Percentiles rank a stretch among this genome's conserved stretches.
Evolutionary conservation across 2,329 filamentous ascomycete species (phyloP).

Genomic region (Aplosporella prunicola): DNA sequence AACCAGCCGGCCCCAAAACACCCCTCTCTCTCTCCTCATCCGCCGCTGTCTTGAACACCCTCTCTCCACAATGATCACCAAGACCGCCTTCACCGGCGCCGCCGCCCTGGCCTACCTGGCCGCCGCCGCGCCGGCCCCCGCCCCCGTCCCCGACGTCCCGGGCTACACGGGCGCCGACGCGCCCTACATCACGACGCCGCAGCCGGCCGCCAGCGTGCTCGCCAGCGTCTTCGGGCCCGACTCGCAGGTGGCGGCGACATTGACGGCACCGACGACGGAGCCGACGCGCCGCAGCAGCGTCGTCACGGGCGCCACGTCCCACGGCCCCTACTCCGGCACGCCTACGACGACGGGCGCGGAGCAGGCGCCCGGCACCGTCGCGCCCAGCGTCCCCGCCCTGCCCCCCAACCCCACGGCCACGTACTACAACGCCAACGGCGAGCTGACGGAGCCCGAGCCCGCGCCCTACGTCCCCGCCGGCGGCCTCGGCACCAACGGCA

Average conservation of each 20-base stretch:
- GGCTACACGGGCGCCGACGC: slow-evolving; percentile 39
- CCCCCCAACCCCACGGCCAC: slow-evolving; percentile 54
- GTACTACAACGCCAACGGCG: slow-evolving; percentile 62
- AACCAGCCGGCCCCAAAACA: too few relatives aligned
- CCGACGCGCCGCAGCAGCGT: slow-evolving; percentile 39
- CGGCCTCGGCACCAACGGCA: slow-evolving; percentile 70
- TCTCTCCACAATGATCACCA: slow-evolving; percentile 31
- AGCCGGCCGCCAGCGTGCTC: slow-evolving; percentile 14
- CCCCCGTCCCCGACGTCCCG: slow-evolving; percentile 32
- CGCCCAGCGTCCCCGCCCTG: slow-evolving; percentile 47
- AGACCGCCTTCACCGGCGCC: slow-evolving; percentile 17
- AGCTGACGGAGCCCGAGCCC: slow-evolving; percentile 57
- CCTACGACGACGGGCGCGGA: slow-evolving; percentile 62
- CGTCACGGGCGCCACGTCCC: slow-evolving; percentile 51
- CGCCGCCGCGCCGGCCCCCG: slow-evolving; percentile 25
- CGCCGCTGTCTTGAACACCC: too few relatives aligned
- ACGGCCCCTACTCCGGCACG: slow-evolving; percentile 59
- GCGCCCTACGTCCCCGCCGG: slow-evolving; percentile 61
- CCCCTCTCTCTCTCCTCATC: too few relatives aligned
- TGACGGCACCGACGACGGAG: slow-evolving; percentile 24
- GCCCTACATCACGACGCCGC: slow-evolving; percentile 28
- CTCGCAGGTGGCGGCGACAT: slow-evolving; percentile 29
- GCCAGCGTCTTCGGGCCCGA: slow-evolving; percentile 36
- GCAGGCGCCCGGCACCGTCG: slow-evolving; percentile 45
- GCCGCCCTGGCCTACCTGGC: slow-evolving; percentile 24